Evolutionary conservation across 2,329 filamentous ascomycete species (phyloP).

Genomic region (Fusarium sp.): DNA sequence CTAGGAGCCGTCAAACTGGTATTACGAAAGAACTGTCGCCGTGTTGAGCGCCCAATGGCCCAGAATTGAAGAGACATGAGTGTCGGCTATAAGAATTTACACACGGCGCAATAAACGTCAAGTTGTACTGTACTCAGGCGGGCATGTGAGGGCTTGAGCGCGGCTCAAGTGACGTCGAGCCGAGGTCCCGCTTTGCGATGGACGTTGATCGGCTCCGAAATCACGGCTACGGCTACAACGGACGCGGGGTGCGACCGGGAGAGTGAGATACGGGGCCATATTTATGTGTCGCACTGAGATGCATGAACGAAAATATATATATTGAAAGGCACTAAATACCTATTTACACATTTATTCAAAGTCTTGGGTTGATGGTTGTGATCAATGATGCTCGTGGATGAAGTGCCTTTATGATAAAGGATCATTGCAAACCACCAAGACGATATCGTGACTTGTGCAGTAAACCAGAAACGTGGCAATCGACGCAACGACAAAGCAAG

Average conservation of each 20-base stretch:
- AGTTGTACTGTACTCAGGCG: not conserved
- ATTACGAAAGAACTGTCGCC: constrained; percentile 19
- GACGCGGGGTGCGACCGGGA: constrained; percentile 12
- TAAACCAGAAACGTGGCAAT: no score
- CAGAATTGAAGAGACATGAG: constrained; percentile 37
- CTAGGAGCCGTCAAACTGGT: constrained; percentile 3
- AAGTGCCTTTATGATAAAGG: no score
- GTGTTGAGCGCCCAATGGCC: constrained; percentile 32
- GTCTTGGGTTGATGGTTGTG: no score
- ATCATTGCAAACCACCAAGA: no score
- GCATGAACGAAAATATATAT: no score
- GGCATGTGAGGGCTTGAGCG: constrained; percentile 38
- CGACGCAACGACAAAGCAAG: no score
- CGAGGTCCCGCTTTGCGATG: constrained; percentile 45
- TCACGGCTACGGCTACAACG: not conserved
- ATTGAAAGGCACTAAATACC: no score
- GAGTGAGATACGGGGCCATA: not conserved
- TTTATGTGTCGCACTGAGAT: not conserved
- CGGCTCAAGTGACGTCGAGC: constrained; percentile 39
- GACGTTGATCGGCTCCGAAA: constrained; percentile 34
- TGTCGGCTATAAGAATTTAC: not conserved
- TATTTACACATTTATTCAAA: no score
- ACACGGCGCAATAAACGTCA: constrained; percentile 11
- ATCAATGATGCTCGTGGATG: no score
- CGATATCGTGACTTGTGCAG: no score